Evolutionary conservation across 805 yeast genomes (phyloP).

Genomic region (Cyberlindnera xylosilytica): DNA sequence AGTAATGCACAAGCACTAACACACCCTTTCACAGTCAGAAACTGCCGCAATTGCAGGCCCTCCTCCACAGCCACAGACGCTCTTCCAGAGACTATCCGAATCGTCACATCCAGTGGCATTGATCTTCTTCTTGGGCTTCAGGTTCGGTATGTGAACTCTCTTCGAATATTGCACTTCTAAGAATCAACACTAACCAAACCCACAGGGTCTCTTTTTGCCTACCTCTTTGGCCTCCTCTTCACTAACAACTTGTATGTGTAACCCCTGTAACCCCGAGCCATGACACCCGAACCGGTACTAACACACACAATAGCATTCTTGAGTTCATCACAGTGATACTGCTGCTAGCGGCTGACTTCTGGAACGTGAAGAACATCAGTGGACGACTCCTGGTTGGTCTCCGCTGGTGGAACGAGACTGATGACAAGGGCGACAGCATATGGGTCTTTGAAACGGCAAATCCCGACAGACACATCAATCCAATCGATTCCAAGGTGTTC

Average conservation of each 20-base stretch:
- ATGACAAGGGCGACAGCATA: constrained; percentile 41
- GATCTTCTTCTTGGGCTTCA: constrained; percentile 56
- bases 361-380: constrained; percentile 88
- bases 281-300: not conserved
- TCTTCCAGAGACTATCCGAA: constrained; percentile 44
- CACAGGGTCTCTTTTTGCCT: constrained; percentile 54
- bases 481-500: constrained; percentile 85
- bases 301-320: constrained; percentile 41
- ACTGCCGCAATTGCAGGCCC: constrained; percentile 11
- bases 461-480: constrained; percentile 69
- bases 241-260: constrained; percentile 50
- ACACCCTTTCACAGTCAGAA: constrained; percentile 6
- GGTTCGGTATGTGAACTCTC: constrained; percentile 39
- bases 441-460: constrained; percentile 92
- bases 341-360: constrained; percentile 83
- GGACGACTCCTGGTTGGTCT: constrained; percentile 90
- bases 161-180: too few relatives aligned
- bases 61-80: constrained; percentile 7
- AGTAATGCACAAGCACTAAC: not conserved
- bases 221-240: constrained; percentile 68
- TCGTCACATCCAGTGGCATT: constrained; percentile 86
- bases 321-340: constrained; percentile 78
- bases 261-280: not conserved
- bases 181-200: too few relatives aligned
- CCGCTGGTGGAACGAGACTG: constrained; percentile 95